Conservation (phyloP, 2,329 filamentous ascomycete genomes). For the Pseudogymnoascus sp. region DNA sequence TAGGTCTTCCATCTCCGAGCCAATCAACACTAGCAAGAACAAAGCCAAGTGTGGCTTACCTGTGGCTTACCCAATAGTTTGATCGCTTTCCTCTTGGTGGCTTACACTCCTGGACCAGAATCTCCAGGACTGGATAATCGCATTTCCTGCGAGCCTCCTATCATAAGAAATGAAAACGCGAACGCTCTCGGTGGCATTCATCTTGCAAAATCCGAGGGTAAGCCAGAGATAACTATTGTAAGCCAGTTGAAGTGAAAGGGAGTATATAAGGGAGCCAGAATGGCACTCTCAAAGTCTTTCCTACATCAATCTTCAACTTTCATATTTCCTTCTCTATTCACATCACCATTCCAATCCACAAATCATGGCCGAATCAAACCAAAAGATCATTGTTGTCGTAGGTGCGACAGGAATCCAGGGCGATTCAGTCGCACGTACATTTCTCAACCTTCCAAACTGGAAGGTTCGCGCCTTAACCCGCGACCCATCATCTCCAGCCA, state of each 20-base stretch:
- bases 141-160: not conserved
- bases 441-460: not conserved
- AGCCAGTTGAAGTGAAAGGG: not conserved
- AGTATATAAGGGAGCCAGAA: not conserved
- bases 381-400: conserved; percentile 46
- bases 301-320: not conserved
- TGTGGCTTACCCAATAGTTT: not conserved
- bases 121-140: not conserved
- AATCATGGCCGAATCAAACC: conserved; percentile 13
- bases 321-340: not conserved
- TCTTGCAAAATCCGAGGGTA: not conserved
- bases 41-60: not conserved
- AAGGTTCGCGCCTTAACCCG: conserved; percentile 12
- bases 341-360: not conserved
- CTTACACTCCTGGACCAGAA: not conserved
- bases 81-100: not conserved
- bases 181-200: not conserved
- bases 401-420: conserved; percentile 55
- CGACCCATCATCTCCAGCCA: conserved; percentile 14
- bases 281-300: not conserved
- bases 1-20: not conserved
- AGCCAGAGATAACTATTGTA: not conserved
- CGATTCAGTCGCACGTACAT: conserved; percentile 40
- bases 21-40: not conserved
- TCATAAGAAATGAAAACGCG: not conserved